phyloP scores from a whole-genome alignment of 345 rosid genomes.

The Cardamine chenopodiifolia region DNA sequence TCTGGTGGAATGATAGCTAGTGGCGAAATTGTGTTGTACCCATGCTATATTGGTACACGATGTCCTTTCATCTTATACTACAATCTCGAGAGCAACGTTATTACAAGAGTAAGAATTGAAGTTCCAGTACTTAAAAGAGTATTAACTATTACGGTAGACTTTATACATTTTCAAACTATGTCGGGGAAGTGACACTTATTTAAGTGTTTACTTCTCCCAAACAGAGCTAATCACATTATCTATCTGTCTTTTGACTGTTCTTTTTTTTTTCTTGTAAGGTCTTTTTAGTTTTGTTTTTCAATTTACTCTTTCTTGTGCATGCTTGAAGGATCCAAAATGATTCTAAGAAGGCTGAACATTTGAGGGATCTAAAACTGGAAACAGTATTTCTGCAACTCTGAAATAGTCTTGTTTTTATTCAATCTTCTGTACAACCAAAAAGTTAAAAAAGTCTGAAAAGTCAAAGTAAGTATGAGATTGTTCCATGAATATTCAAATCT shows the following conservation, averaged over 20 bases:
- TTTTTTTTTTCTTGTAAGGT: neutral
- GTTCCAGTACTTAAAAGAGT: neutral
- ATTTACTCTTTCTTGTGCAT: neutral
- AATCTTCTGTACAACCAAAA: neutral
- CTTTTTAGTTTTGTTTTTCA: neutral
- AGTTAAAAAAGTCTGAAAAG: too few species aligned
- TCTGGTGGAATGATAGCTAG: conserved; percentile 5
- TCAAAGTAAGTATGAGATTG: neutral
- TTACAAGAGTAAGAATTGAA: neutral
- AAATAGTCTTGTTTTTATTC: neutral
- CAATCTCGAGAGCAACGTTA: neutral
- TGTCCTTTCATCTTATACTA: neutral
- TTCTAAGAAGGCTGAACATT: neutral
- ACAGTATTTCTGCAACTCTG: neutral
- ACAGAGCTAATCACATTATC: neutral
- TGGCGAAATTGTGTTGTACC: neutral
- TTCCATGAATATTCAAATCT: neutral
- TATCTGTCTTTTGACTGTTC: neutral
- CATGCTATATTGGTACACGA: neutral
- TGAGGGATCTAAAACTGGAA: neutral
- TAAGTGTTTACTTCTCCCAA: conserved; percentile 13
- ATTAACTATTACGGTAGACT: neutral
- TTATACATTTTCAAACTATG: neutral
- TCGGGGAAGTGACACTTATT: conserved; percentile 7
- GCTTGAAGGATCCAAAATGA: neutral